A percentile compares a stretch with the other conserved stretches of the same genome.
These are phyloP conservation scores for Ascochyta clinopodiicola DNA, from an alignment of 2,329 filamentous ascomycete species.

Conservation along the genomic window DNA sequence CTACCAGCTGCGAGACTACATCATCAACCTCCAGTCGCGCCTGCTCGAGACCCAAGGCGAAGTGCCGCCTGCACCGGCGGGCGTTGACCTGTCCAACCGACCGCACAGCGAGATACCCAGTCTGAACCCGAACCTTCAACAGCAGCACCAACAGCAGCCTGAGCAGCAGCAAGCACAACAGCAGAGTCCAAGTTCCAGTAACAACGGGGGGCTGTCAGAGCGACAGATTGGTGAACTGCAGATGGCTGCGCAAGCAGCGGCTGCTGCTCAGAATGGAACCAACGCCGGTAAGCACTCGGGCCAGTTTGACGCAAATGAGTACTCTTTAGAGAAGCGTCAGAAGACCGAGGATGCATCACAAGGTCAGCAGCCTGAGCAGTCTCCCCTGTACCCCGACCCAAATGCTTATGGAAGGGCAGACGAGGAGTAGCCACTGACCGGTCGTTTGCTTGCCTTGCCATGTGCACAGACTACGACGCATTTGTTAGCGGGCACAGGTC, in stretches of 20 bases:
- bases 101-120: constrained; percentile 51
- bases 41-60: constrained; percentile 85
- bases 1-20: constrained; percentile 88
- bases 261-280: constrained; percentile 43
- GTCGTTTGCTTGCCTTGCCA: constrained; percentile 37
- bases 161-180: constrained; percentile 32
- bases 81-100: constrained; percentile 70
- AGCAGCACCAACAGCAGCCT: constrained; percentile 28
- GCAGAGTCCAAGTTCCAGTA: constrained; percentile 31
- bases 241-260: constrained; percentile 47
- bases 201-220: constrained; percentile 46
- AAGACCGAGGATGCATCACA: constrained; percentile 41
- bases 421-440: constrained; percentile 24
- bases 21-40: constrained; percentile 86
- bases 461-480: constrained; percentile 28
- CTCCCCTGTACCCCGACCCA: constrained; percentile 29
- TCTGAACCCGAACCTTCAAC: constrained; percentile 26
- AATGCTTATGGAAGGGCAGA: constrained; percentile 44
- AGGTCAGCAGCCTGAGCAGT: constrained; percentile 41
- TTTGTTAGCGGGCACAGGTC: constrained; percentile 28
- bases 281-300: constrained; percentile 44
- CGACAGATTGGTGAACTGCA: constrained; percentile 48
- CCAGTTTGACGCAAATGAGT: constrained; percentile 39
- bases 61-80: constrained; percentile 81
- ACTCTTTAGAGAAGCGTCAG: constrained; percentile 44